A percentile compares a stretch with the other conserved stretches of the same genome.
phyloP scores from a whole-genome alignment of 352 stramenopile species.

The Achlya hypogyna region DNA sequence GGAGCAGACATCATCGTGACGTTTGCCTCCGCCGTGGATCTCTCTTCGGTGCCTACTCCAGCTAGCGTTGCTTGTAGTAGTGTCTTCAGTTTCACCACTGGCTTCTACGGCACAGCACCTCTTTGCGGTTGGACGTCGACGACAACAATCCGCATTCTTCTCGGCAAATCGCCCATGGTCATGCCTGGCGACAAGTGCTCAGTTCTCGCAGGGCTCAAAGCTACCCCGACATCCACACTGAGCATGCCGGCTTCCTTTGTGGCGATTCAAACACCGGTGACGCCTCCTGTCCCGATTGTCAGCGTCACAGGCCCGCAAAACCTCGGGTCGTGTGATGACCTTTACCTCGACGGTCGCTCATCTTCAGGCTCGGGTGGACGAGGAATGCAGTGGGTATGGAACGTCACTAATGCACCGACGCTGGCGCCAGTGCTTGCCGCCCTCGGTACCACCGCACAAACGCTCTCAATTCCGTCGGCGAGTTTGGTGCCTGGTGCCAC shows the following conservation, averaged over 20 bases:
- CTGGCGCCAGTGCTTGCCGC: not conserved
- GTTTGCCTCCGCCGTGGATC: slow-evolving; percentile 43
- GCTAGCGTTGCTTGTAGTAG: slow-evolving; percentile 39
- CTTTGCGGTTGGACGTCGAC: slow-evolving; percentile 37
- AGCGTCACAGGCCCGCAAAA: slow-evolving; percentile 39
- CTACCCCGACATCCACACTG: slow-evolving; percentile 35
- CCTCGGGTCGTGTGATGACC: slow-evolving; percentile 46
- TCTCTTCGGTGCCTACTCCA: slow-evolving; percentile 19
- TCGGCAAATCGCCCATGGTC: slow-evolving; percentile 29
- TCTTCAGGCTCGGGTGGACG: slow-evolving; percentile 47
- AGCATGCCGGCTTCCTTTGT: slow-evolving; percentile 29
- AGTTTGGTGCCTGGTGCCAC: slow-evolving; percentile 26
- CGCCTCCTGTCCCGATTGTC: slow-evolving; percentile 34
- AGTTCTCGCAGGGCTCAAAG: slow-evolving; percentile 41
- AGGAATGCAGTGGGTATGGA: slow-evolving; percentile 45
- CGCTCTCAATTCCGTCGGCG: slow-evolving; percentile 29
- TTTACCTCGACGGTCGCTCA: slow-evolving; percentile 42
- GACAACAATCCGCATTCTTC: slow-evolving; percentile 37
- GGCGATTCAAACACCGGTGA: slow-evolving; percentile 29
- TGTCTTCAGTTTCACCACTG: slow-evolving; percentile 36
- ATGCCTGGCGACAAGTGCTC: slow-evolving; percentile 30
- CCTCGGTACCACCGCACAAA: not conserved
- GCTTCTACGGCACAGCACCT: slow-evolving; percentile 34
- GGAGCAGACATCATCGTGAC: slow-evolving; percentile 4
- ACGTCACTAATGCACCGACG: slow-evolving; percentile 22